Percentiles rank a stretch among this genome's conserved stretches.
phyloP scores from a whole-genome alignment of 192 early-diverging fungal genomes.

The Coemansia sp. region DNA sequence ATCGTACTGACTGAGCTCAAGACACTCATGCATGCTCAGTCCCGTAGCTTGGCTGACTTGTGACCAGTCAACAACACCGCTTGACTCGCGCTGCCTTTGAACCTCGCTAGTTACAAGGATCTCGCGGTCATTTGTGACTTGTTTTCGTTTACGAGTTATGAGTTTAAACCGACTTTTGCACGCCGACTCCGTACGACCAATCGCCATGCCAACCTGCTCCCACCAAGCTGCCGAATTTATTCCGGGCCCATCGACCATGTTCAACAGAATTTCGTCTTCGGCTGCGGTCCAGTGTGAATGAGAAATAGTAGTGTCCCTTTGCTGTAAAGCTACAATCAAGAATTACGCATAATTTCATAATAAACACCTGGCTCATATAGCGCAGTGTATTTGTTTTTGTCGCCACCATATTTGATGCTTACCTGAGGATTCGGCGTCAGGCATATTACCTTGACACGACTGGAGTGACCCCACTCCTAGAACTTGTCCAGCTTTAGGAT shows the following conservation, averaged over 20 bases:
- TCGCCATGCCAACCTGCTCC: not conserved
- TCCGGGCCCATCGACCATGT: not conserved
- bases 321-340: not conserved
- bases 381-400: too few relatives aligned
- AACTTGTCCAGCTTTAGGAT: too few relatives aligned
- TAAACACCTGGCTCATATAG: too few relatives aligned
- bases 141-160: not conserved
- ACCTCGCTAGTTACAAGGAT: not conserved
- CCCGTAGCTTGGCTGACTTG: not conserved
- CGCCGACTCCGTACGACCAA: not conserved
- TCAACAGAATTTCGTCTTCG: not conserved
- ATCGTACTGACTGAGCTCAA: constrained; percentile 13
- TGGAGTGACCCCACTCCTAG: too few relatives aligned
- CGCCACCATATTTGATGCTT: too few relatives aligned
- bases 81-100: not conserved
- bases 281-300: not conserved
- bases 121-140: not conserved
- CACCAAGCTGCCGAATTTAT: not conserved
- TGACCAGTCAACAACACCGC: constrained; percentile 14
- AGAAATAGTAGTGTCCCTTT: not conserved
- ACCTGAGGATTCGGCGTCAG: too few relatives aligned
- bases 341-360: not conserved
- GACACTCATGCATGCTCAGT: not conserved
- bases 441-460: not conserved
- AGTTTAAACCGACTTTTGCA: not conserved